Conservation (phyloP, 2,329 filamentous ascomycete genomes). For the Ophiostoma montium region DNA sequence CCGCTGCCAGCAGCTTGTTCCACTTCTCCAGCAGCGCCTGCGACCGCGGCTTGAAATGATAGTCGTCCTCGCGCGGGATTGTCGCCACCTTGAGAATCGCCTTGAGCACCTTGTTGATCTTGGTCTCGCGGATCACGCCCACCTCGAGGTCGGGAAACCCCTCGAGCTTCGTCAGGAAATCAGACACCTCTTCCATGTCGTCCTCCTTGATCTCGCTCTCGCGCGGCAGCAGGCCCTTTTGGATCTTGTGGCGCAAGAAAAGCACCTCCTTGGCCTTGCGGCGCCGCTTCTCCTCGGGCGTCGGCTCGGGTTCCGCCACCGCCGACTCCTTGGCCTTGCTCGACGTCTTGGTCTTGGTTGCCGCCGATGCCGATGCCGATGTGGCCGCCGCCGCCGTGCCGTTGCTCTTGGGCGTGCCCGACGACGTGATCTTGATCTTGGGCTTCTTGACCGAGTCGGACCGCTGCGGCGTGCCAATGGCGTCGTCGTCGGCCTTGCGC, state of each 20-base stretch:
- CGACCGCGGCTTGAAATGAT: constrained; percentile 75
- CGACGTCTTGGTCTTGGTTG: constrained; percentile 27
- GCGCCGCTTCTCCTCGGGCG: constrained; percentile 39
- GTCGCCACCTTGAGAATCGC: constrained; percentile 75
- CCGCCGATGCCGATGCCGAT: constrained; percentile 25
- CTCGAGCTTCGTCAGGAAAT: constrained; percentile 70
- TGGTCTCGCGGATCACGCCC: constrained; percentile 76
- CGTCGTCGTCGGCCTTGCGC: constrained; percentile 69
- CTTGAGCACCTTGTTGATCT: constrained; percentile 98
- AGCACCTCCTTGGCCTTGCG: constrained; percentile 66
- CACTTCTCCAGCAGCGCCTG: constrained; percentile 70
- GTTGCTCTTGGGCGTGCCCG: constrained; percentile 33
- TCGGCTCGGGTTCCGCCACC: constrained; percentile 41
- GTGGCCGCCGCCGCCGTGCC: constrained; percentile 29
- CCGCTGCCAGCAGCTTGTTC: constrained; percentile 61
- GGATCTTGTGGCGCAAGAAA: constrained; percentile 85
- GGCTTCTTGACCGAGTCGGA: constrained; percentile 52
- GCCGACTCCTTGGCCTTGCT: constrained; percentile 23
- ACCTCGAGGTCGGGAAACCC: constrained; percentile 67
- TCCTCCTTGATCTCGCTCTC: constrained; percentile 77
- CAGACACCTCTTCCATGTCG: constrained; percentile 66
- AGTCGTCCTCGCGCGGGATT: constrained; percentile 82
- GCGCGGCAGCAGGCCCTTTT: constrained; percentile 80
- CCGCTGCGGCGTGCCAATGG: constrained; percentile 19
- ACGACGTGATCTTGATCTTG: constrained; percentile 48